These are phyloP conservation scores for Ophiocytium majus DNA, from an alignment of 352 stramenopile species.

Conservation along the genomic window DNA sequence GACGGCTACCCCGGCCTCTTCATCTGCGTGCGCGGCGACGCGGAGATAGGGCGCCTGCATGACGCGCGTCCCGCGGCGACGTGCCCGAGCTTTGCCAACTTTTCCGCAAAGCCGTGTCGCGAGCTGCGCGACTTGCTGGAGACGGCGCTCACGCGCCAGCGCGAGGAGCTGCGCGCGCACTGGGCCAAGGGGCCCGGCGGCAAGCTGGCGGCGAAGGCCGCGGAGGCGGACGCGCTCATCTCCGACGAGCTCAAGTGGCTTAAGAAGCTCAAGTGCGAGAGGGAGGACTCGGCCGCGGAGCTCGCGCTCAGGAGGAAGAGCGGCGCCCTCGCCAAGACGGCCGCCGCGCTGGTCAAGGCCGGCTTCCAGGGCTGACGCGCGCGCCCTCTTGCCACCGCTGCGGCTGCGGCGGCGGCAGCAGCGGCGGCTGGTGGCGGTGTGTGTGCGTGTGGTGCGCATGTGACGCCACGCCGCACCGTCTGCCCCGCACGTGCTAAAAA, in stretches of 20 bases:
- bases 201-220: background rate
- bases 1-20: constrained; percentile 53
- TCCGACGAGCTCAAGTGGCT: constrained; percentile 55
- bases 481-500: too few relatives aligned
- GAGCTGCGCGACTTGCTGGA: constrained; percentile 45
- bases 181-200: constrained; percentile 38
- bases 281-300: constrained; percentile 36
- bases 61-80: constrained; percentile 31
- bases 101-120: constrained; percentile 33
- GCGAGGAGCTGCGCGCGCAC: constrained; percentile 38
- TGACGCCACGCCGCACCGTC: too few relatives aligned
- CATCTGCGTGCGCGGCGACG: constrained; percentile 50
- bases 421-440: too few relatives aligned
- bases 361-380: background rate
- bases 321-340: constrained; percentile 28
- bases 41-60: constrained; percentile 35
- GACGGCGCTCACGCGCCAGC: constrained; percentile 36
- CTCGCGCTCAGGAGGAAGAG: constrained; percentile 26
- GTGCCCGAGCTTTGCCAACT: constrained; percentile 42
- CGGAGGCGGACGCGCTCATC: background rate
- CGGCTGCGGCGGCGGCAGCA: too few relatives aligned
- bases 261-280: constrained; percentile 33
- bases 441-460: too few relatives aligned
- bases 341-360: constrained; percentile 21
- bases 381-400: background rate